Evolutionary conservation across 108 stramenopile species (phyloP).

Genomic region (Parmales sp.): DNA sequence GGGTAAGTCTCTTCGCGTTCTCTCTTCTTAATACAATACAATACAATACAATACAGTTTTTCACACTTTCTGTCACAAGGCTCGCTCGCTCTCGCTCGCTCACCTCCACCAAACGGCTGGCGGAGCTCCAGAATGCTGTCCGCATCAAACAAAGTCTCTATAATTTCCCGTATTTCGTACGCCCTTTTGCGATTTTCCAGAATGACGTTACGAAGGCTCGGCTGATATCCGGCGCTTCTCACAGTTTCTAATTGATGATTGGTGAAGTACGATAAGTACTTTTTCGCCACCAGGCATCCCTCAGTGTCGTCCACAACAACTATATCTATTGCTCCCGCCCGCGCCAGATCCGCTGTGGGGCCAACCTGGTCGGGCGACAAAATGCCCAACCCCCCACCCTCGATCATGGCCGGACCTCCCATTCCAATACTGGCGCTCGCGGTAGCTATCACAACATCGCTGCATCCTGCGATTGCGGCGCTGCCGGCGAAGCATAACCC

Average conservation of each 20-base stretch:
- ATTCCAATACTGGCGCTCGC: neutral
- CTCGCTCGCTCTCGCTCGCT: too few species aligned
- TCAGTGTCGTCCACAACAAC: constrained; percentile 13
- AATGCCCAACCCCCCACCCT: constrained; percentile 14
- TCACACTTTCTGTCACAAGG: too few species aligned
- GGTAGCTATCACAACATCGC: constrained; percentile 19
- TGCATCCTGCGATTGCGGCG: constrained; percentile 14
- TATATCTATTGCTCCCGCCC: constrained; percentile 9
- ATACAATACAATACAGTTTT: too few species aligned
- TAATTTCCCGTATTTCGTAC: constrained; percentile 16
- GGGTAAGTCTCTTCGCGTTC: too few species aligned
- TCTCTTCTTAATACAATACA: too few species aligned
- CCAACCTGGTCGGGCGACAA: constrained; percentile 9
- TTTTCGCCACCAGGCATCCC: constrained; percentile 10
- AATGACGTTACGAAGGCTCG: constrained; percentile 7
- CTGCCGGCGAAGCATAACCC: constrained; percentile 17
- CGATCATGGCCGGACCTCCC: constrained; percentile 22
- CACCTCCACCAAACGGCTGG: neutral
- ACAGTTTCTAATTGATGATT: neutral
- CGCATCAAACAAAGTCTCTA: constrained; percentile 6
- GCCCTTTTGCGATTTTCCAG: constrained; percentile 16
- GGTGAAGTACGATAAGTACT: constrained; percentile 18
- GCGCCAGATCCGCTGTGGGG: constrained; percentile 6
- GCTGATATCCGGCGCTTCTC: constrained; percentile 3
- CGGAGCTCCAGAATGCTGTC: constrained; percentile 15